phyloP scores from a whole-genome alignment of 2,329 filamentous ascomycete genomes.

The Domatiomyces catenatus region DNA sequence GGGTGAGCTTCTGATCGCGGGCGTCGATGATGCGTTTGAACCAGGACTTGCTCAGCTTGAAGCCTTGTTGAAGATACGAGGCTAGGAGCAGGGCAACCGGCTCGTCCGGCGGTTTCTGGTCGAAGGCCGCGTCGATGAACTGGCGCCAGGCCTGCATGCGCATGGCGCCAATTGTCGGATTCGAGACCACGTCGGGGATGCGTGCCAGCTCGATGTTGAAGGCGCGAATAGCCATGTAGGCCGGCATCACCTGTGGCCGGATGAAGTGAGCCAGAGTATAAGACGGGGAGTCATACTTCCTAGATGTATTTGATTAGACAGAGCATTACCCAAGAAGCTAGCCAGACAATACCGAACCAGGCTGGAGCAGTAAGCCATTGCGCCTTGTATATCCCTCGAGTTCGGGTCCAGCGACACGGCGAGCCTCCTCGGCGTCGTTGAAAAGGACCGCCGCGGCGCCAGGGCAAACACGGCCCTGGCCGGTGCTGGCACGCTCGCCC shows the following conservation, averaged over 20 bases:
- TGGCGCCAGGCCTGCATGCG: slow-evolving; percentile 95
- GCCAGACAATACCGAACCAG: slow-evolving; percentile 35
- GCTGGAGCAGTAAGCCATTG: slow-evolving; percentile 43
- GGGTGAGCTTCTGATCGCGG: slow-evolving; percentile 67
- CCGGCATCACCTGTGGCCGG: slow-evolving; percentile 56
- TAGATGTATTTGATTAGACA: slow-evolving; percentile 23
- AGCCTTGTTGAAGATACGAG: slow-evolving; percentile 44
- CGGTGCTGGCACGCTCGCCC: slow-evolving; percentile 2
- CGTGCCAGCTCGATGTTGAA: slow-evolving; percentile 86
- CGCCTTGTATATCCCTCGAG: slow-evolving; percentile 37
- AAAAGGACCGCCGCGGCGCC: slow-evolving; percentile 5
- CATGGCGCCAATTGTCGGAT: slow-evolving; percentile 70
- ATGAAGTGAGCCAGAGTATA: slow-evolving; percentile 76
- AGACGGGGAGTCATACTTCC: slow-evolving; percentile 77
- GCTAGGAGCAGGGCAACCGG: slow-evolving; percentile 76
- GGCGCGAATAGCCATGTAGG: slow-evolving; percentile 78
- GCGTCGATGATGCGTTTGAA: slow-evolving; percentile 62
- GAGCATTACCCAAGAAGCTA: neutral
- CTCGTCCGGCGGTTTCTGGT: slow-evolving; percentile 68
- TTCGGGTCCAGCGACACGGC: slow-evolving; percentile 13
- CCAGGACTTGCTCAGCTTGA: slow-evolving; percentile 53
- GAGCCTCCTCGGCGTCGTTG: slow-evolving; percentile 4
- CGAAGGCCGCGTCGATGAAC: slow-evolving; percentile 60
- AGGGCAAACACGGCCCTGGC: slow-evolving; percentile 3
- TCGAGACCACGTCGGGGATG: slow-evolving; percentile 79